Conservation (phyloP, 2,329 filamentous ascomycete genomes). For the Botrytis squamosa region DNA sequence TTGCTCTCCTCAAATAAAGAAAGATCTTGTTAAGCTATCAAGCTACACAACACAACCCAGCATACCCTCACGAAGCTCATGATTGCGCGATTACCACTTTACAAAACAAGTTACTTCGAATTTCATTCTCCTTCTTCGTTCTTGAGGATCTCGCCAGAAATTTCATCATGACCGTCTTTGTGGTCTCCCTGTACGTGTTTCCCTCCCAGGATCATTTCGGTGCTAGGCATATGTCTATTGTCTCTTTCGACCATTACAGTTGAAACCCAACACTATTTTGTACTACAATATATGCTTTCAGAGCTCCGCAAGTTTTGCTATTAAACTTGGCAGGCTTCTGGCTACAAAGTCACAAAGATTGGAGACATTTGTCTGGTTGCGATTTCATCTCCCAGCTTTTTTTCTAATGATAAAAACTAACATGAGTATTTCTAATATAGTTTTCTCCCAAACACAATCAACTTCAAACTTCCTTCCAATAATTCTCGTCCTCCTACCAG, state of each 20-base stretch:
- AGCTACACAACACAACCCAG: neutral
- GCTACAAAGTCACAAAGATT: neutral
- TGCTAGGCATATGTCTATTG: neutral
- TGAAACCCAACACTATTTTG: no score
- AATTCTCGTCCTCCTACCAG: slow-evolving; percentile 42
- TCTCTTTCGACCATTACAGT: neutral
- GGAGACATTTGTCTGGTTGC: neutral
- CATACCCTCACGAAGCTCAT: slow-evolving; percentile 12
- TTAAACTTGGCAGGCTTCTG: neutral
- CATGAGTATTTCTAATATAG: slow-evolving; percentile 46
- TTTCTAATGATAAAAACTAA: slow-evolving; percentile 7
- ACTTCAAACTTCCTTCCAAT: slow-evolving; percentile 69
- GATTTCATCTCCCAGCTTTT: neutral
- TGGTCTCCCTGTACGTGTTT: slow-evolving; percentile 54
- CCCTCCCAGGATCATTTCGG: neutral
- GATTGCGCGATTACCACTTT: slow-evolving; percentile 17
- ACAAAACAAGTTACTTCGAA: neutral
- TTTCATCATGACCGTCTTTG: slow-evolving; percentile 56
- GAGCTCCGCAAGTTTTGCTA: neutral
- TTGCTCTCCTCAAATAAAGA: neutral
- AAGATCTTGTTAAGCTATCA: neutral
- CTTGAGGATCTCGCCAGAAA: slow-evolving; percentile 18
- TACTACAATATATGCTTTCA: neutral
- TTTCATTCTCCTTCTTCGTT: slow-evolving; percentile 14
- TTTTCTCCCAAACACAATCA: slow-evolving; percentile 87